Evolutionary conservation across 345 rosid species (phyloP).

Genomic region (Populus tremula): DNA sequence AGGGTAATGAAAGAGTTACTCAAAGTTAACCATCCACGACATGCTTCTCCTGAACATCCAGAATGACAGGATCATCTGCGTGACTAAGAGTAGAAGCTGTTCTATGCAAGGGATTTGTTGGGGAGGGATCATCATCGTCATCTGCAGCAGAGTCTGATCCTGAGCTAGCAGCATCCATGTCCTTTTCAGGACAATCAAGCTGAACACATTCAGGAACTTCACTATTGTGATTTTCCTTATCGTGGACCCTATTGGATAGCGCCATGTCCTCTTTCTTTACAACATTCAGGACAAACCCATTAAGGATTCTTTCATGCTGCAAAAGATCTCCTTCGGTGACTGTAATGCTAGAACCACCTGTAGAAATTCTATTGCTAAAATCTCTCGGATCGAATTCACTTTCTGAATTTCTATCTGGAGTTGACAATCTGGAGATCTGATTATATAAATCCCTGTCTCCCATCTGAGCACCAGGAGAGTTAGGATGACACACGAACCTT

Average conservation of each 20-base stretch:
- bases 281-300: conserved; percentile 71
- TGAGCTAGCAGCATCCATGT: conserved; percentile 58
- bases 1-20: not conserved
- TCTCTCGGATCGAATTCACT: conserved; percentile 45
- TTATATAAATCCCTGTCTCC: conserved; percentile 45
- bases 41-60: conserved; percentile 13
- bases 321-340: conserved; percentile 81
- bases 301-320: conserved; percentile 64
- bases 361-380: conserved; percentile 26
- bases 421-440: conserved; percentile 38
- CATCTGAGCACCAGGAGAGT: conserved; percentile 29
- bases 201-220: conserved; percentile 64
- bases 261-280: conserved; percentile 64
- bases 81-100: conserved; percentile 1
- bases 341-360: conserved; percentile 47
- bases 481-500: conserved; percentile 51
- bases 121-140: conserved; percentile 5
- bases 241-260: conserved; percentile 33
- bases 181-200: conserved; percentile 63
- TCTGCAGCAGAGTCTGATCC: conserved; percentile 46
- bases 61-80: not conserved
- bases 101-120: not conserved
- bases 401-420: conserved; percentile 48
- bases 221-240: conserved; percentile 31
- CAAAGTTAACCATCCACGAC: conserved; percentile 9